Evolutionary conservation across 352 stramenopile species (phyloP).

Genomic region (Pythium aristosporum): DNA sequence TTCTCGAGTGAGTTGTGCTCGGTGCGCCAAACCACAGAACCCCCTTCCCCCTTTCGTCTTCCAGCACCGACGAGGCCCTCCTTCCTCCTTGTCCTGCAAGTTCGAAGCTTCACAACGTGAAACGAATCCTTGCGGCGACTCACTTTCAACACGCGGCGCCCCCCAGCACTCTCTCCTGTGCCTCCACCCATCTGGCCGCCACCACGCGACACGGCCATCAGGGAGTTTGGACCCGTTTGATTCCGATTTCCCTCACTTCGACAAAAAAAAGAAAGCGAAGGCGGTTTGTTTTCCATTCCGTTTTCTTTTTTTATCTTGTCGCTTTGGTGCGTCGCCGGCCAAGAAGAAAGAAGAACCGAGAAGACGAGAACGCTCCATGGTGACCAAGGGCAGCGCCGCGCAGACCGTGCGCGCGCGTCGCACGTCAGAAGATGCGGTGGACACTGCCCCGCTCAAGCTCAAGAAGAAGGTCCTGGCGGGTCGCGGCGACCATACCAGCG

Average conservation of each 20-base stretch:
- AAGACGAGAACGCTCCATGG: slow-evolving; percentile 2
- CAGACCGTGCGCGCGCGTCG: slow-evolving; percentile 9
- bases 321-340: too few relatives aligned
- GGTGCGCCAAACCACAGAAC: slow-evolving; percentile 9
- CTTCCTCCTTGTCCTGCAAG: not conserved
- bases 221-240: too few relatives aligned
- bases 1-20: not conserved
- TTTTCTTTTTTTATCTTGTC: slow-evolving; percentile 26
- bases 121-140: not conserved
- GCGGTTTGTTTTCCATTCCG: not conserved
- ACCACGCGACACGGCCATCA: too few relatives aligned
- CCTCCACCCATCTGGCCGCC: too few relatives aligned
- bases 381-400: slow-evolving; percentile 6
- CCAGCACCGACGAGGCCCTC: not conserved
- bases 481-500: not conserved
- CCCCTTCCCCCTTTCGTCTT: slow-evolving; percentile 1
- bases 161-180: too few relatives aligned
- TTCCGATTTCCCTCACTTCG: not conserved
- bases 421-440: not conserved
- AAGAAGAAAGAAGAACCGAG: too few relatives aligned
- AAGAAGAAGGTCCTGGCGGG: slow-evolving; percentile 23
- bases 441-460: slow-evolving; percentile 15
- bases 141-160: too few relatives aligned
- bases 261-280: slow-evolving; percentile 17
- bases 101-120: not conserved